These are phyloP conservation scores for Russula foetens DNA, from an alignment of 768 basidiomycete species.

Conservation along the genomic window DNA sequence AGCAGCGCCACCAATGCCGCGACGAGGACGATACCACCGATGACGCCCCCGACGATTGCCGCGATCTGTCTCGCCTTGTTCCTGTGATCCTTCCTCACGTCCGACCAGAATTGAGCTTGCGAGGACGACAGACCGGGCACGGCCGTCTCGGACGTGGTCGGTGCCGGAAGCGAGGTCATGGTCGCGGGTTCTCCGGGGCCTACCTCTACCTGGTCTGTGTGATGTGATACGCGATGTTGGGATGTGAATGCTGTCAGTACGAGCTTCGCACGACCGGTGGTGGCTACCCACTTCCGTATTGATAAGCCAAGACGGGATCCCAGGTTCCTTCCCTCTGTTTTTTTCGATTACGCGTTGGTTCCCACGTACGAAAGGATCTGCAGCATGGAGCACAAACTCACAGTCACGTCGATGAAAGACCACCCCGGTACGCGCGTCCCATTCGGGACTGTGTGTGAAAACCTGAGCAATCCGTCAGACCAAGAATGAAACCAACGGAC, in stretches of 20 bases:
- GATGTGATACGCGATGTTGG: no score
- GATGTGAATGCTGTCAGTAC: no score
- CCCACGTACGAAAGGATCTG: no score
- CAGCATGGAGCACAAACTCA: no score
- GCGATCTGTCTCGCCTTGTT: not conserved
- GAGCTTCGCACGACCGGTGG: no score
- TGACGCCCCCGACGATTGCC: not conserved
- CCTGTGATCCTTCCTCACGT: no score
- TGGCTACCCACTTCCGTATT: conserved; percentile 1
- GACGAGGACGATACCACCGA: not conserved
- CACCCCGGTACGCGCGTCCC: conserved; percentile 3
- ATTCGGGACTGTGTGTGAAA: not conserved
- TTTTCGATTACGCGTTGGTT: no score
- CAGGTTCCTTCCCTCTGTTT: not conserved
- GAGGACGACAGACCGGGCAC: not conserved
- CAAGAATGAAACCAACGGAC: no score
- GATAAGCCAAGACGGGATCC: conserved; percentile 1
- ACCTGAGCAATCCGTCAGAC: not conserved
- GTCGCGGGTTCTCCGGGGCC: not conserved
- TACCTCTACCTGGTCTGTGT: not conserved
- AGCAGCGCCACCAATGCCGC: not conserved
- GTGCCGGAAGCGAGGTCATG: not conserved
- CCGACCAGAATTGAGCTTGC: not conserved
- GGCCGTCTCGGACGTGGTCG: not conserved
- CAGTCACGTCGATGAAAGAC: conserved; percentile 9